Percentiles rank a stretch among this genome's conserved stretches.
Conservation (phyloP, 2,329 filamentous ascomycete species). For the Talaromyces atroroseus region DNA sequence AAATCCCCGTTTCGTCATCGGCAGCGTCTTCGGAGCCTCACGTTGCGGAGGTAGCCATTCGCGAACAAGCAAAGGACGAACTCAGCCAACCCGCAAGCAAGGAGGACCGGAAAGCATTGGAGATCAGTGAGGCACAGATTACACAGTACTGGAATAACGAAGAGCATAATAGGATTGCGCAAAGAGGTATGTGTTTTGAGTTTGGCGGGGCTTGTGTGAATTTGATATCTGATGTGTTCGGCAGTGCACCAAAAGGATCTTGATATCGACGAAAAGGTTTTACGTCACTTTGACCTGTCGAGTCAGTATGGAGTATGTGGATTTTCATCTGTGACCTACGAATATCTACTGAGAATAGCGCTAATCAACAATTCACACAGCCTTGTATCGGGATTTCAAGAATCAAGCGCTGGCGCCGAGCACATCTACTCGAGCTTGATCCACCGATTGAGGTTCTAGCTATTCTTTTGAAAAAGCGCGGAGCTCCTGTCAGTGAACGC, state of each 20-base stretch:
- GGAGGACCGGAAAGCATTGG: conserved; percentile 49
- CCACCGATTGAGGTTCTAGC: conserved; percentile 88
- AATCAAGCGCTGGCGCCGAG: conserved; percentile 80
- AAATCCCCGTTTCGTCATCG: conserved; percentile 20
- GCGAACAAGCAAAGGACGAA: conserved; percentile 47
- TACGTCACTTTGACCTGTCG: conserved; percentile 88
- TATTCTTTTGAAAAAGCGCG: conserved; percentile 67
- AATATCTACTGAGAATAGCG: neutral
- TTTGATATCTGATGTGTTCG: neutral
- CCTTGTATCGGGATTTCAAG: conserved; percentile 83
- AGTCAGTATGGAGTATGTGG: conserved; percentile 83
- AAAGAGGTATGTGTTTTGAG: conserved; percentile 34
- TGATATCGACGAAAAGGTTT: conserved; percentile 70
- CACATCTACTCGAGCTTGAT: conserved; percentile 72
- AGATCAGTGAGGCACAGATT: conserved; percentile 64
- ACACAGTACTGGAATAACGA: conserved; percentile 70
- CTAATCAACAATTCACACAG: conserved; percentile 39
- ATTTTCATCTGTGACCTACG: too few species aligned
- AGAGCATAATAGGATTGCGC: conserved; percentile 62
- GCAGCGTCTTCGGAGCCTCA: conserved; percentile 25
- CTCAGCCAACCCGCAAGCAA: conserved; percentile 27
- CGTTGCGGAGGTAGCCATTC: conserved; percentile 32
- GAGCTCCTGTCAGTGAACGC: conserved; percentile 45
- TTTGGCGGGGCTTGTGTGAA: neutral
- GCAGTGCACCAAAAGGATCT: conserved; percentile 70